A percentile compares a stretch with the other conserved stretches of the same genome.
phyloP scores from a whole-genome alignment of 2,329 filamentous ascomycete species.

The Fusarium nematophilum region DNA sequence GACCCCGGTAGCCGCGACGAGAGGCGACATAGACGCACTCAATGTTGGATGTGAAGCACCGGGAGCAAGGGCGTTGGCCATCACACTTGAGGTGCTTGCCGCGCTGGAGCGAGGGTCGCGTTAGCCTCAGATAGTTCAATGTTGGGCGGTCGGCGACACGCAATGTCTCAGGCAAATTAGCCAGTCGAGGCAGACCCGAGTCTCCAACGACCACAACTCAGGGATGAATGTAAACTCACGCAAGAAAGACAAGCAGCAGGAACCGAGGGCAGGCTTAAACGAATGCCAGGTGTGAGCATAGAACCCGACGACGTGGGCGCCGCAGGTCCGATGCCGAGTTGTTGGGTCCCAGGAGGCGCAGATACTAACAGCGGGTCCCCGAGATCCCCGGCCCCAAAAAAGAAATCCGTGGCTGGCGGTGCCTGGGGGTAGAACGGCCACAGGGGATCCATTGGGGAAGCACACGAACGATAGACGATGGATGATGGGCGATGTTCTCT shows the following conservation, averaged over 20 bases:
- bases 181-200: background rate
- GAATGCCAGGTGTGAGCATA: background rate
- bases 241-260: conserved; percentile 65
- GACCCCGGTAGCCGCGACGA: conserved; percentile 77
- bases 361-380: too few species aligned
- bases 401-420: too few species aligned
- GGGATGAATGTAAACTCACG: conserved; percentile 52
- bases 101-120: conserved; percentile 58
- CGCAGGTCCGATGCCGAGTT: too few species aligned
- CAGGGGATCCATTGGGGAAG: too few species aligned
- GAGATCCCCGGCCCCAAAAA: too few species aligned
- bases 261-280: conserved; percentile 43
- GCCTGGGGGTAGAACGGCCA: too few species aligned
- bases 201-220: background rate
- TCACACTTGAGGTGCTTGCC: conserved; percentile 81
- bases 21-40: conserved; percentile 79
- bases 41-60: conserved; percentile 67
- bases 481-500: too few species aligned
- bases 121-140: conserved; percentile 1
- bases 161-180: background rate
- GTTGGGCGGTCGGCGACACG: too few species aligned
- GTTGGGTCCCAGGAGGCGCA: too few species aligned
- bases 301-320: too few species aligned
- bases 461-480: too few species aligned
- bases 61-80: conserved; percentile 74